Base-by-base conservation (phyloP, 768 basidiomycete genomes). In the Punctularia strigosozonata region DNA sequence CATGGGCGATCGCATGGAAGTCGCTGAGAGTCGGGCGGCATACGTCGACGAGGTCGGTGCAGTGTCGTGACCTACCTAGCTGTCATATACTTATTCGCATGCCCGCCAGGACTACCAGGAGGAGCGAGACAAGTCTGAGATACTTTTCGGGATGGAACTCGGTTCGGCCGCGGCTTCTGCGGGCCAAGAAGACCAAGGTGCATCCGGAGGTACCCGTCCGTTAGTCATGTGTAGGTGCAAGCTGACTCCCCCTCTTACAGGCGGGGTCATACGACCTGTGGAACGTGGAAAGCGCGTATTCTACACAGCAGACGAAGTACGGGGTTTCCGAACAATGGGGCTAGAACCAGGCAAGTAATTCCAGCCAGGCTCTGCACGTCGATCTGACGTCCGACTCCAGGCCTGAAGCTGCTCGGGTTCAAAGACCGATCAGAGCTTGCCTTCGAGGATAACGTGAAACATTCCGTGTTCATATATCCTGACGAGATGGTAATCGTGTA, bases 361-460 rank as follows among this genome's bases (percentile, higher is more conserved):
- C 10, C 8, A 28, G 8, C 26, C 26, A 28, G 26, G 8, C n/a
- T n/a, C n/a, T n/a, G n/a, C n/a, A n/a, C n/a, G n/a, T n/a, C n/a
- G 26, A 8, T 15, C 26, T 28, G 26, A 17, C 20, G 38, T 14
- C 19, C 22, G 18, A 24, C 28, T 34, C 36, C 42, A 87, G 89
- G 80, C 8, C 73, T 99, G 53, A 90, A 82, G 56, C 75, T 99
- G 4, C 75, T 99, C 20, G 95, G 95, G 4, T 98, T 97, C 66
- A 90, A 91, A 54, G 67, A 80, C 38, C 69, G 68, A 10, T 58
- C 57, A 4, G 69, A 81, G 46, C 68, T 98, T 1, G 60, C 61
- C 2, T 84, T 92, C 47, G 84, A 91, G 53, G 88, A 97, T 53
- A 94, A 92, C 47, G 59, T 95, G 51, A 94, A 89, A 51, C 91